These are phyloP conservation scores for Balamuthia mandrillaris DNA, from an alignment of 208 protist genomes.

Conservation along the genomic window DNA sequence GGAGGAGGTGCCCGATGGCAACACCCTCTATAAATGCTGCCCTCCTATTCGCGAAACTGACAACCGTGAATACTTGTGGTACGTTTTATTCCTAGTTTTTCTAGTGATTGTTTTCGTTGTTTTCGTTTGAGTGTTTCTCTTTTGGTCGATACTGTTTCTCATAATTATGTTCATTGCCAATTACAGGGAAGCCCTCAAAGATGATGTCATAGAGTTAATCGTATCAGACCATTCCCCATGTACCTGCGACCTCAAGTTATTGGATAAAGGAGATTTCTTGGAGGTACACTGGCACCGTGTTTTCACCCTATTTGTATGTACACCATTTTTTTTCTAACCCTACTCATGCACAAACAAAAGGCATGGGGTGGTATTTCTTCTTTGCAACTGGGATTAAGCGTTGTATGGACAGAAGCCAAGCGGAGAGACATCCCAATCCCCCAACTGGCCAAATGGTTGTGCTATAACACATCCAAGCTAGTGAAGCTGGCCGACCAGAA, in stretches of 20 bases:
- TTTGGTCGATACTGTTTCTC: background rate
- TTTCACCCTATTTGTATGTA: background rate
- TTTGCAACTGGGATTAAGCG: constrained; percentile 48
- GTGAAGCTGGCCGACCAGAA: constrained; percentile 51
- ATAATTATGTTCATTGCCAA: background rate
- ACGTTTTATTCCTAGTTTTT: background rate
- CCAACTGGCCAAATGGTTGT: constrained; percentile 46
- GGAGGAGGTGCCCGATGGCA: constrained; percentile 53
- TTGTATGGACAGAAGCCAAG: constrained; percentile 57
- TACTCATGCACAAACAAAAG: background rate
- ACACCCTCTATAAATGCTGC: constrained; percentile 64
- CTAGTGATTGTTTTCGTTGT: background rate
- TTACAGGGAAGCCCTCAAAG: constrained; percentile 17
- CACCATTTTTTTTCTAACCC: background rate
- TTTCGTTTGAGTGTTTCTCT: background rate
- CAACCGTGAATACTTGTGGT: constrained; percentile 60
- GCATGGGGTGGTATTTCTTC: constrained; percentile 69
- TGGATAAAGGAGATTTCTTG: constrained; percentile 58
- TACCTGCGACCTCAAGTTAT: constrained; percentile 54
- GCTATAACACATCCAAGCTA: constrained; percentile 36
- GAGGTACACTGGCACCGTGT: background rate
- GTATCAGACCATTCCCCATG: constrained; percentile 65
- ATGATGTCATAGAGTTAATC: constrained; percentile 48
- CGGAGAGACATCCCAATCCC: background rate
- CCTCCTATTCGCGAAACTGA: constrained; percentile 58